Evolutionary conservation across 2,329 filamentous ascomycete genomes (phyloP).

Genomic region (Simplicillium aogashimaense): DNA sequence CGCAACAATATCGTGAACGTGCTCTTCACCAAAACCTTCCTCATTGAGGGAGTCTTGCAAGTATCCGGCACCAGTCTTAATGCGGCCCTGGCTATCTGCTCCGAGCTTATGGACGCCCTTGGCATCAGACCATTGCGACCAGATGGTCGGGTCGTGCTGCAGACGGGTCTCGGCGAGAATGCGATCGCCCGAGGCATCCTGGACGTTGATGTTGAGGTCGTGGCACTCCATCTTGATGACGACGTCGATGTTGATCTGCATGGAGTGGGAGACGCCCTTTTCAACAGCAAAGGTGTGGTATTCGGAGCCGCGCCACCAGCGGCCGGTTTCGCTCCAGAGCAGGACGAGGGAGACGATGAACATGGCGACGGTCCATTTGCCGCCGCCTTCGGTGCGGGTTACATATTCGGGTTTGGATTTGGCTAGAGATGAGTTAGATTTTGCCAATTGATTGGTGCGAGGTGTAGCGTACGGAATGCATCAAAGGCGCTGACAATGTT

Average conservation of each 20-base stretch:
- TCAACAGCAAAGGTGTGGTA: constrained; percentile 89
- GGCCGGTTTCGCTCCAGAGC: constrained; percentile 63
- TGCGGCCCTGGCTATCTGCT: constrained; percentile 40
- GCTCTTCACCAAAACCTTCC: constrained; percentile 66
- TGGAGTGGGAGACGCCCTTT: constrained; percentile 73
- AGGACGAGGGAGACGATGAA: constrained; percentile 65
- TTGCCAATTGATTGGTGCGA: background rate
- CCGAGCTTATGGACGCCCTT: constrained; percentile 56
- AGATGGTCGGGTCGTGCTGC: constrained; percentile 66
- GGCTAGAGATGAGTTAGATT: constrained; percentile 38
- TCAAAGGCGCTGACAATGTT: constrained; percentile 80
- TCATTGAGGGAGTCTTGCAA: constrained; percentile 39
- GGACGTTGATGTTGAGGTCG: constrained; percentile 91
- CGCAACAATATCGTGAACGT: constrained; percentile 83
- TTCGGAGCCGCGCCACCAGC: constrained; percentile 79
- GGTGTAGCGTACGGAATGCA: constrained; percentile 68
- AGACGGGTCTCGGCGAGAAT: constrained; percentile 74
- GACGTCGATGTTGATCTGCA: constrained; percentile 95
- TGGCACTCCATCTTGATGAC: constrained; percentile 81
- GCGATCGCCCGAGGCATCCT: constrained; percentile 86
- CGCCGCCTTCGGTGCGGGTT: constrained; percentile 72
- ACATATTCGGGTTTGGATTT: constrained; percentile 95
- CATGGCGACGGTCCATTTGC: constrained; percentile 87
- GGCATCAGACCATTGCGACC: constrained; percentile 70
- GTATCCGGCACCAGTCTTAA: constrained; percentile 48